Conservation (phyloP, 352 stramenopile species). For the Phytophthora sansomeana region DNA sequence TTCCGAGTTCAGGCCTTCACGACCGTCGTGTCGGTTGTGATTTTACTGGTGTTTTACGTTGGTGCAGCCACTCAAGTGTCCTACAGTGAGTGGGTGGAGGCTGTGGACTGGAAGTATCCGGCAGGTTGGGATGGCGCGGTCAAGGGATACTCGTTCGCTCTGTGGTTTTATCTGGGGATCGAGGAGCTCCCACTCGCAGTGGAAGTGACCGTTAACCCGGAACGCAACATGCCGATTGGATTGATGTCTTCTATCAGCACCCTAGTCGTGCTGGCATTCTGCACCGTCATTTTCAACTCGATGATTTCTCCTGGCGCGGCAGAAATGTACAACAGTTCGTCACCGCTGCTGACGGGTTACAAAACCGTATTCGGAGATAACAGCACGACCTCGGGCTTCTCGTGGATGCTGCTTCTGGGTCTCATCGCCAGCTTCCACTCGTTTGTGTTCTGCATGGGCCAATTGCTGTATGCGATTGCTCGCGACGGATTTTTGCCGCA, state of each 20-base stretch:
- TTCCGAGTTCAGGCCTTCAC: conserved; percentile 72
- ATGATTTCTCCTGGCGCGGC: conserved; percentile 61
- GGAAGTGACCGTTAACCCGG: conserved; percentile 74
- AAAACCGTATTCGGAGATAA: conserved; percentile 79
- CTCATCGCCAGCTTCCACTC: conserved; percentile 77
- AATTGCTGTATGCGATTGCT: no score
- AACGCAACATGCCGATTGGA: conserved; percentile 65
- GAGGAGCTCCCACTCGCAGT: conserved; percentile 70
- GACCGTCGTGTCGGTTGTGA: conserved; percentile 62
- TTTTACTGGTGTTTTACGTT: conserved; percentile 74
- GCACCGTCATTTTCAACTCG: conserved; percentile 73
- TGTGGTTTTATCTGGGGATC: conserved; percentile 78
- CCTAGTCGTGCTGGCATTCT: conserved; percentile 62
- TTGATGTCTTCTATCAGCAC: conserved; percentile 67
- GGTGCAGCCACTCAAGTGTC: conserved; percentile 63
- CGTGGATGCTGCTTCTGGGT: conserved; percentile 71
- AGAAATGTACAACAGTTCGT: conserved; percentile 49
- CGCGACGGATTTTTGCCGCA: conserved; percentile 70
- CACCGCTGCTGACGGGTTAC: conserved; percentile 67
- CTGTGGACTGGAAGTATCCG: conserved; percentile 57
- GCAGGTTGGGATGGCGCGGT: conserved; percentile 56
- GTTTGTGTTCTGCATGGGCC: conserved; percentile 85
- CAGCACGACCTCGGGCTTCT: conserved; percentile 68
- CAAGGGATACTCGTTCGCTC: conserved; percentile 69
- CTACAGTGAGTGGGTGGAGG: conserved; percentile 61